Evolutionary conservation across 2,329 filamentous ascomycete genomes (phyloP).

Genomic region (Aspergillus ochraceoroseus): DNA sequence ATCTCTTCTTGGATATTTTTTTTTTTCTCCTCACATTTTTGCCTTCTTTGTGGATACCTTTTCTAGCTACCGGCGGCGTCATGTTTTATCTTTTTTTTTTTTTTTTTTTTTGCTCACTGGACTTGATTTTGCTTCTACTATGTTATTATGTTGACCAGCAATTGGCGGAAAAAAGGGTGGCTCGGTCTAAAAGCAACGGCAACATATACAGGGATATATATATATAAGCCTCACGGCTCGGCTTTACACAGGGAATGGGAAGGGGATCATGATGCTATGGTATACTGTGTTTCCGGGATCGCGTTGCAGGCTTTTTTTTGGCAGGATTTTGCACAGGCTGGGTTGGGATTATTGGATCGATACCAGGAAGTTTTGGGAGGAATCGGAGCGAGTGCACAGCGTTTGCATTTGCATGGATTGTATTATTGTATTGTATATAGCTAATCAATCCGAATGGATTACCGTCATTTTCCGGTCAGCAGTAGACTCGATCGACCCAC

Average conservation of each 20-base stretch:
- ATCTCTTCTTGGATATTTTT: constrained; percentile 6
- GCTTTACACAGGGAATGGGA: constrained; percentile 6
- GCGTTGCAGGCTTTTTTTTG: not conserved
- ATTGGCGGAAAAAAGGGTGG: constrained; percentile 9
- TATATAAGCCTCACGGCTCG: constrained; percentile 14
- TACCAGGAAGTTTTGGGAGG: not conserved
- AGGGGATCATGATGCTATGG: constrained; percentile 4
- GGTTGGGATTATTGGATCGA: constrained; percentile 2
- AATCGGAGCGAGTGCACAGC: constrained; percentile 3
- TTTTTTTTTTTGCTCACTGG: constrained; percentile 1
- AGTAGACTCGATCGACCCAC: too few relatives aligned
- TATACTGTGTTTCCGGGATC: constrained; percentile 1
- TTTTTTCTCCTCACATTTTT: constrained; percentile 2
- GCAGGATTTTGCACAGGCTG: not conserved
- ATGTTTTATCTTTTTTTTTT: constrained; percentile 7
- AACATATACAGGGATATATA: constrained; percentile 13
- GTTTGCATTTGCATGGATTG: constrained; percentile 8
- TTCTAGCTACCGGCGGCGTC: not conserved
- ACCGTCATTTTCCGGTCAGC: too few relatives aligned
- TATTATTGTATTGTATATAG: constrained; percentile 16
- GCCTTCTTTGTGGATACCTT: constrained; percentile 14
- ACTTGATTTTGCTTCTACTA: constrained; percentile 2
- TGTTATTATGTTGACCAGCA: constrained; percentile 1
- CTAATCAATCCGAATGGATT: not conserved
- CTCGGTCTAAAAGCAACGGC: constrained; percentile 11